Evolutionary conservation across 108 stramenopile genomes (phyloP).

Genomic region (Fragilariopsis cylindrus): DNA sequence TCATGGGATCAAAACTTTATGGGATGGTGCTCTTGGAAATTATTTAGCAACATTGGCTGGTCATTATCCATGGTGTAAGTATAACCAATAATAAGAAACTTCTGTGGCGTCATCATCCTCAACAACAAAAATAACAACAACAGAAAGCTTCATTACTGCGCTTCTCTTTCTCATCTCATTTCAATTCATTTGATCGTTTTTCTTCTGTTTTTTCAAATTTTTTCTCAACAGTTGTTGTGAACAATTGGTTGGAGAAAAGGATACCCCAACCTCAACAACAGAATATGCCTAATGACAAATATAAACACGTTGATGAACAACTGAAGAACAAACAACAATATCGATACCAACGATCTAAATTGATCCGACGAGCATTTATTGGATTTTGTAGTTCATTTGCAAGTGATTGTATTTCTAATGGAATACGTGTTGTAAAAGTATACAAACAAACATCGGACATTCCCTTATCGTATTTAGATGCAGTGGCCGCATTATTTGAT

Average conservation of each 20-base stretch:
- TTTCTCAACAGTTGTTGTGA: conserved; percentile 43
- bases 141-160: no score
- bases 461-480: conserved; percentile 42
- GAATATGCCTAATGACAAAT: neutral
- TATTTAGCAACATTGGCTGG: conserved; percentile 77
- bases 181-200: no score
- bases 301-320: no score
- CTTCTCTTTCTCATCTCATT: no score
- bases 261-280: conserved; percentile 34
- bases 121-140: no score
- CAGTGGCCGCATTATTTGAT: conserved; percentile 44
- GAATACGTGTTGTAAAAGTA: conserved; percentile 88
- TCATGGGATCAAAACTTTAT: conserved; percentile 66
- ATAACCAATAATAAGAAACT: conserved; percentile 74
- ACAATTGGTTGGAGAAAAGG: conserved; percentile 46
- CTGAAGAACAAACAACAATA: neutral
- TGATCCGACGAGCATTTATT: conserved; percentile 49
- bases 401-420: conserved; percentile 80
- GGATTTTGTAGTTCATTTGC: conserved; percentile 72
- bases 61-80: conserved; percentile 81
- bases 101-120: conserved; percentile 45
- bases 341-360: neutral
- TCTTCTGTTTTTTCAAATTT: conserved; percentile 47
- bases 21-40: conserved; percentile 80
- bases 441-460: conserved; percentile 86